These are phyloP conservation scores for Phytophthora melonis DNA, from an alignment of 352 stramenopile species.

Conservation along the genomic window DNA sequence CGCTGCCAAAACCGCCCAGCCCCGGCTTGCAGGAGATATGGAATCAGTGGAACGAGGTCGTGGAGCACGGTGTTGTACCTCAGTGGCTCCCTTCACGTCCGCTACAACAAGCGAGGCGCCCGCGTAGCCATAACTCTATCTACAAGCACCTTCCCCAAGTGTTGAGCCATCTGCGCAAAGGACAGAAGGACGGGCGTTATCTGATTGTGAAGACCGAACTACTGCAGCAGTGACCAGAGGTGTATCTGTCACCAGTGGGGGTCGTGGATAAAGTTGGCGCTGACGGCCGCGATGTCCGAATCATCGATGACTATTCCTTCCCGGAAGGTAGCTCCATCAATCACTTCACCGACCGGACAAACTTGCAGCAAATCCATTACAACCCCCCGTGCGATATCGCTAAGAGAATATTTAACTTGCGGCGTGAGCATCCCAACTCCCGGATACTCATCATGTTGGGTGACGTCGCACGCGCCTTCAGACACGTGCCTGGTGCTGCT, in stretches of 20 bases:
- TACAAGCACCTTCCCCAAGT: too few species aligned
- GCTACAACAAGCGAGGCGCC: too few species aligned
- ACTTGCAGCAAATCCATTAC: constrained; percentile 2
- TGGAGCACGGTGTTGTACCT: too few species aligned
- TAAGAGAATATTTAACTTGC: background rate
- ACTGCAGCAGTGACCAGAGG: background rate
- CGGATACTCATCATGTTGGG: constrained; percentile 1
- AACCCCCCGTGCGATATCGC: constrained; percentile 9
- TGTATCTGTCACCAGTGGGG: background rate
- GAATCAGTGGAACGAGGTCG: constrained; percentile 7
- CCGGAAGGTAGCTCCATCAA: constrained; percentile 6
- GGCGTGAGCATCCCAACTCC: background rate
- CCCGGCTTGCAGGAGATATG: background rate
- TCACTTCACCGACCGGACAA: constrained; percentile 1
- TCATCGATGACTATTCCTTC: constrained; percentile 13
- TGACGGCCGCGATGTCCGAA: background rate
- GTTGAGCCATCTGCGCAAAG: too few species aligned
- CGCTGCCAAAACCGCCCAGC: too few species aligned
- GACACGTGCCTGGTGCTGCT: constrained; percentile 3
- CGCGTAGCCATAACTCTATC: background rate
- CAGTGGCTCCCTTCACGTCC: too few species aligned
- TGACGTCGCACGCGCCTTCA: constrained; percentile 5
- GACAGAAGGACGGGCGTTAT: too few species aligned
- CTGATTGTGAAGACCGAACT: too few species aligned
- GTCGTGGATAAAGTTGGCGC: too few species aligned